These are phyloP conservation scores for Eragrostis nindensis DNA, from an alignment of 176 grass and related monocot species.

Conservation along the genomic window DNA sequence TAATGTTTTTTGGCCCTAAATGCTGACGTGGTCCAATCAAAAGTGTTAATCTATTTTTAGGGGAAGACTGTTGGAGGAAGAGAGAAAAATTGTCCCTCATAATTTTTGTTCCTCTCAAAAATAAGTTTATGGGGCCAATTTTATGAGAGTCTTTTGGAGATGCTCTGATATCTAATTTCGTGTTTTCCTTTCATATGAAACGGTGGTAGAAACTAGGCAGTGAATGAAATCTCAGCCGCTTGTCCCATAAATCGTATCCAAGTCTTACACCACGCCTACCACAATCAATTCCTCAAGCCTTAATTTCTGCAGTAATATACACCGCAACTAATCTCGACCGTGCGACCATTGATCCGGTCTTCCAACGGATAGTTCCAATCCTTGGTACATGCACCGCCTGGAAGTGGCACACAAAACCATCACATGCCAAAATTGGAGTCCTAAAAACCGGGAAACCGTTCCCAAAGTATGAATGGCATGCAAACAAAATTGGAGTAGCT, in stretches of 20 bases:
- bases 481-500: slow-evolving; percentile 4
- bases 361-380: background rate
- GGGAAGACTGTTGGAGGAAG: no score
- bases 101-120: no score
- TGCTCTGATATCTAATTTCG: no score
- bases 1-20: no score
- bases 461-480: background rate
- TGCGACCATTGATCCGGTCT: background rate
- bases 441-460: slow-evolving; percentile 1
- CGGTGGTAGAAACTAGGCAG: background rate
- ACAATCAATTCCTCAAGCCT: background rate
- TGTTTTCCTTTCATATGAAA: no score
- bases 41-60: no score
- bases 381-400: background rate
- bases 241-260: no score
- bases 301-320: background rate
- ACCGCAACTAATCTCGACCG: background rate
- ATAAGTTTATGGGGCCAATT: no score
- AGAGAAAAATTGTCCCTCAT: no score
- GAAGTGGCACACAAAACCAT: background rate
- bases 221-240: background rate
- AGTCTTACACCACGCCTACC: background rate
- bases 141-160: no score
- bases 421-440: background rate
- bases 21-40: no score